Evolutionary conservation across 2,329 filamentous ascomycete species (phyloP), one percentile per base, ranked within the genome.

Genomic region (Aspergillus phoenicis): DNA sequence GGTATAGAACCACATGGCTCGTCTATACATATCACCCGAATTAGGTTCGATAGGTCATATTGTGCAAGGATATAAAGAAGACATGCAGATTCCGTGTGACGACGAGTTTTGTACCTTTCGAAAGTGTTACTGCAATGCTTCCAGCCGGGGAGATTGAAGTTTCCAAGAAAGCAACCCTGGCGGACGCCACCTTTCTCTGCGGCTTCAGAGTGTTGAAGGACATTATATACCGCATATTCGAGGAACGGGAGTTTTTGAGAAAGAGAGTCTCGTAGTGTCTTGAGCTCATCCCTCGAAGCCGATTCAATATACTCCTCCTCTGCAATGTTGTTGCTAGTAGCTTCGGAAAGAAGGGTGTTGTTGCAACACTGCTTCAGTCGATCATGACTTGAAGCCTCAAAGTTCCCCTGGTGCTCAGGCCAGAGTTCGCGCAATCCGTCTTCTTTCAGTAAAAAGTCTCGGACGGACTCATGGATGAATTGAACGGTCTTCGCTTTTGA

Each of bases 331-430:
- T 8, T 28, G 24, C 13, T 7, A n/a, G n/a, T 7, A n/a, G n/a
- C 1, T 11, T 49, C 3, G 1, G 11, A 2, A n/a, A 28, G 24
- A 7, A 49, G 24, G 28, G 8, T 28, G 15, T 13, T 39, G 22
- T 47, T 28, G 48, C 66, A 68, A 38, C 65, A 65, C 8, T 75
- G 52, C 62, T 79, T 83, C 8, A 84, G 66, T 17, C 59, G 67
- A 0, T 83, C 75, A 47, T 85, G 75, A 47, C 79, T 75, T 30
- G 64, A 57, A 0, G 73, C 69, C 26, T 71, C 59, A 17, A 78
- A 63, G 41, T 62, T 30, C 3, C 39, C 57, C 52, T 62, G 60
- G 1, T 15, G 43, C 43, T 77, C 72, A 6, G 76, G 67, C 71
- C 68, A 74, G 8, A 79, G 43, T 38, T 69, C 60, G 13, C 56